phyloP scores from a whole-genome alignment of 2,329 filamentous ascomycete genomes.

The Lecanicillium sp. region DNA sequence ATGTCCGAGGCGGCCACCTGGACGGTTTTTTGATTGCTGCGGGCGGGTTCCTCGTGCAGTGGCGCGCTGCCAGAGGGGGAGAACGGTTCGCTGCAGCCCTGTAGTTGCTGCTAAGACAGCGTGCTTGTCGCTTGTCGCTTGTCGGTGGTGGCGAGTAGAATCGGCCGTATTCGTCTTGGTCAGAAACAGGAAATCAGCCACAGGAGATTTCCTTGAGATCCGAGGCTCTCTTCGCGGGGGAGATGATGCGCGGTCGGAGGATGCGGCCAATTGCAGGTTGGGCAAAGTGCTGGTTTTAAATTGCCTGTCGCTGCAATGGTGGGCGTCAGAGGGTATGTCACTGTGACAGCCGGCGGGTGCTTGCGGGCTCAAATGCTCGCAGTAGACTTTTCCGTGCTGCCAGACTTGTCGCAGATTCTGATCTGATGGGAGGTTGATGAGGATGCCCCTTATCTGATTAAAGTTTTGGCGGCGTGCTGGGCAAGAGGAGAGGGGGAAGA shows the following conservation, averaged over 20 bases:
- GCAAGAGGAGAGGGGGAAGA: not conserved
- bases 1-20: constrained; percentile 13
- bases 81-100: too few species aligned
- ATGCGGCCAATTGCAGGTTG: constrained; percentile 5
- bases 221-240: constrained; percentile 1
- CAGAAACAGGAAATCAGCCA: not conserved
- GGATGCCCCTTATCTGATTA: too few species aligned
- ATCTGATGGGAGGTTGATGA: constrained; percentile 1
- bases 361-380: too few species aligned
- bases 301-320: constrained; percentile 4
- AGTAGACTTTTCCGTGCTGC: not conserved
- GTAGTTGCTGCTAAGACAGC: too few species aligned
- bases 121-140: too few species aligned
- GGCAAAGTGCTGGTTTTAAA: not conserved
- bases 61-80: too few species aligned
- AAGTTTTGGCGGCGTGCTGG: not conserved
- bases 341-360: too few species aligned
- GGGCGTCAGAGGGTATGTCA: too few species aligned
- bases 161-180: not conserved
- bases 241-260: not conserved
- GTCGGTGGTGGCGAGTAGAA: not conserved
- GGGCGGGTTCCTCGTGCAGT: too few species aligned
- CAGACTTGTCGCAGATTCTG: not conserved
- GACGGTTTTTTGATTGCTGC: too few species aligned
- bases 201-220: not conserved